Evolutionary conservation across 1,284 basidiomycete species (phyloP).

Genomic region (Grifola frondosa): DNA sequence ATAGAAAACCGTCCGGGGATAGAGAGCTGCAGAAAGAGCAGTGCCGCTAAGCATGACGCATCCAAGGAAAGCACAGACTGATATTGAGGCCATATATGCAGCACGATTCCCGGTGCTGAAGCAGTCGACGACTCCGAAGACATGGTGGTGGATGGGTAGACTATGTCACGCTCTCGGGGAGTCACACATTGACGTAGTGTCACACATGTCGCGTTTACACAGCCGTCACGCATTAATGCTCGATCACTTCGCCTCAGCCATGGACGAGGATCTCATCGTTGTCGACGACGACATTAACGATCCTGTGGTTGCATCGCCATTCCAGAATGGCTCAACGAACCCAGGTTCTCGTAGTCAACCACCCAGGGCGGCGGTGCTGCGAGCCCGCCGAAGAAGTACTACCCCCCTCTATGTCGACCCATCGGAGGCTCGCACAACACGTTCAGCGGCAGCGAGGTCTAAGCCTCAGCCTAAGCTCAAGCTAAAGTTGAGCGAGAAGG

Average conservation of each 20-base stretch:
- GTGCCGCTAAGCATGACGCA: constrained; percentile 59
- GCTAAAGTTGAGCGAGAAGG: constrained; percentile 80
- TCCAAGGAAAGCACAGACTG: constrained; percentile 68
- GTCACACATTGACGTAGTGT: constrained; percentile 4
- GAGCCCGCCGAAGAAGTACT: constrained; percentile 24
- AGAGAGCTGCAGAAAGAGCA: constrained; percentile 64
- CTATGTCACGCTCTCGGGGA: too few species aligned
- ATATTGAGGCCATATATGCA: constrained; percentile 69
- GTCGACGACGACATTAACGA: constrained; percentile 59
- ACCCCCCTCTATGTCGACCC: constrained; percentile 29
- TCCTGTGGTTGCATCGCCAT: constrained; percentile 26
- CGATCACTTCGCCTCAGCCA: constrained; percentile 11
- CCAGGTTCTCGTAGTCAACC: constrained; percentile 9
- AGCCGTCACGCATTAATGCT: not conserved
- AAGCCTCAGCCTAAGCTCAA: constrained; percentile 76
- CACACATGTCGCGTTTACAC: constrained; percentile 2
- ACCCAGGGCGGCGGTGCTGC: constrained; percentile 12
- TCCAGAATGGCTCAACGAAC: constrained; percentile 15
- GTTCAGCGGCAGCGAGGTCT: constrained; percentile 35
- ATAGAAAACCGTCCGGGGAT: constrained; percentile 65
- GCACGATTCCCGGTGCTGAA: constrained; percentile 17
- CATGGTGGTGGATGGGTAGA: too few species aligned
- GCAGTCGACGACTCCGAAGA: constrained; percentile 2
- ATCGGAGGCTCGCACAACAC: constrained; percentile 35
- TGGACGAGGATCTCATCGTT: constrained; percentile 64